Conservation (phyloP, 1,284 basidiomycete species). For the Earliella scabrosa region DNA sequence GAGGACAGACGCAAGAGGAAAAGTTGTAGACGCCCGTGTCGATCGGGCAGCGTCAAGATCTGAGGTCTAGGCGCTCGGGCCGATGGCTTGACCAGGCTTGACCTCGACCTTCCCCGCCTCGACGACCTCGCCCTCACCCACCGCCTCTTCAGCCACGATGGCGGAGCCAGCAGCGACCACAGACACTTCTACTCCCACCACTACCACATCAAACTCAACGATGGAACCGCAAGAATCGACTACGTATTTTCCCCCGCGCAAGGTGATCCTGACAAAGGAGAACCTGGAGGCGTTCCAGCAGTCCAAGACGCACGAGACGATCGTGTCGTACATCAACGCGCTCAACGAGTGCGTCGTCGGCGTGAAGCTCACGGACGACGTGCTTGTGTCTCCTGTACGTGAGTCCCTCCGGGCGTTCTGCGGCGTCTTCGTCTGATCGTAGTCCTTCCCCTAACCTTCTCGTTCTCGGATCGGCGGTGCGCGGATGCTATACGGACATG, state of each 20-base stretch:
- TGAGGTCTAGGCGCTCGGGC: neutral
- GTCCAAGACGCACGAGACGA: constrained; percentile 72
- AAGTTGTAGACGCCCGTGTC: constrained; percentile 4
- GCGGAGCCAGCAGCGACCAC: neutral
- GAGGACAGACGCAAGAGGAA: neutral
- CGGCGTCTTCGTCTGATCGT: neutral
- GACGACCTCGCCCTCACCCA: neutral
- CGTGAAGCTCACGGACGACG: constrained; percentile 75
- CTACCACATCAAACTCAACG: too few species aligned
- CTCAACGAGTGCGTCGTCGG: constrained; percentile 83
- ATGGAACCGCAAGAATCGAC: neutral
- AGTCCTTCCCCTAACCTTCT: neutral
- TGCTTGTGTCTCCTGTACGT: constrained; percentile 60
- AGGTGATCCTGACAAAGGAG: constrained; percentile 79
- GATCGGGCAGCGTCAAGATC: neutral
- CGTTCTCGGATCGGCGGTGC: neutral
- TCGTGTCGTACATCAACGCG: constrained; percentile 76
- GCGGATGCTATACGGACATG: too few species aligned
- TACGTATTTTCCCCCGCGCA: constrained; percentile 47
- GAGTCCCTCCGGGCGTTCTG: constrained; percentile 3
- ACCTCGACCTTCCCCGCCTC: neutral
- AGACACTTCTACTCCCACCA: neutral
- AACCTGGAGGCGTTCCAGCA: constrained; percentile 86
- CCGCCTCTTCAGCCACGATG: neutral
- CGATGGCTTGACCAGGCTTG: neutral